Percentiles rank a stretch among this genome's conserved stretches.
These are phyloP conservation scores for Saccharomyces hybrid DNA, from an alignment of 1,139 yeast genomes.

Conservation along the genomic window DNA sequence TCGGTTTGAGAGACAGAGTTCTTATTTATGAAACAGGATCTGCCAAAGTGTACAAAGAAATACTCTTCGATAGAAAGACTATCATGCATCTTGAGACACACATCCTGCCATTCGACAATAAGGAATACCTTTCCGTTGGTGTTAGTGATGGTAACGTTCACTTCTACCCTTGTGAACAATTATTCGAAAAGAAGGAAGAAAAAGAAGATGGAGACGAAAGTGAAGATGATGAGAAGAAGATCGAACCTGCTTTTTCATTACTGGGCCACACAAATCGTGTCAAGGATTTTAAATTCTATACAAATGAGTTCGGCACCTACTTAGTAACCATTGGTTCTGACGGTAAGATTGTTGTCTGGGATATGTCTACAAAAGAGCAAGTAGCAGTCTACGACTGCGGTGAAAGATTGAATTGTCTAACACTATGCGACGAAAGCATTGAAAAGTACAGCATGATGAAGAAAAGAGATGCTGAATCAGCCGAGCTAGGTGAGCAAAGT, in stretches of 20 bases:
- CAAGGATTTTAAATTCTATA: conserved; percentile 59
- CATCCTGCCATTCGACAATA: conserved; percentile 34
- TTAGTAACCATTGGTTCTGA: conserved; percentile 85
- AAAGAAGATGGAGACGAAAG: conserved; percentile 25
- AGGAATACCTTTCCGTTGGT: conserved; percentile 58
- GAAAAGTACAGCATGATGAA: conserved; percentile 70
- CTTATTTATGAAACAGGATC: conserved; percentile 58
- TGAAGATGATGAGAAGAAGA: conserved; percentile 15
- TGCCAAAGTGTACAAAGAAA: conserved; percentile 50
- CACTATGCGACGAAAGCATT: conserved; percentile 66
- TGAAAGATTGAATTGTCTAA: conserved; percentile 86
- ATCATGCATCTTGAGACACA: conserved; percentile 62
- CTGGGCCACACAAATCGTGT: conserved; percentile 82
- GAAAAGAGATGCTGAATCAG: conserved; percentile 52
- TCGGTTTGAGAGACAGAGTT: conserved; percentile 62
- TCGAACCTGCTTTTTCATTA: conserved; percentile 47
- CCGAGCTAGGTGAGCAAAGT: conserved; percentile 45
- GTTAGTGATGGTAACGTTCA: conserved; percentile 63
- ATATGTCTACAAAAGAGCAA: conserved; percentile 60
- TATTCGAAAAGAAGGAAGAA: conserved; percentile 31
- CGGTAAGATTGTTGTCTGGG: conserved; percentile 90
- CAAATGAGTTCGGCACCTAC: conserved; percentile 40
- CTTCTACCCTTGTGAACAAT: conserved; percentile 41
- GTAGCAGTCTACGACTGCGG: conserved; percentile 87
- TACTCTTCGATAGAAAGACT: conserved; percentile 42